phyloP scores from a whole-genome alignment of 1,284 basidiomycete species.

The Malassezia dermatis region DNA sequence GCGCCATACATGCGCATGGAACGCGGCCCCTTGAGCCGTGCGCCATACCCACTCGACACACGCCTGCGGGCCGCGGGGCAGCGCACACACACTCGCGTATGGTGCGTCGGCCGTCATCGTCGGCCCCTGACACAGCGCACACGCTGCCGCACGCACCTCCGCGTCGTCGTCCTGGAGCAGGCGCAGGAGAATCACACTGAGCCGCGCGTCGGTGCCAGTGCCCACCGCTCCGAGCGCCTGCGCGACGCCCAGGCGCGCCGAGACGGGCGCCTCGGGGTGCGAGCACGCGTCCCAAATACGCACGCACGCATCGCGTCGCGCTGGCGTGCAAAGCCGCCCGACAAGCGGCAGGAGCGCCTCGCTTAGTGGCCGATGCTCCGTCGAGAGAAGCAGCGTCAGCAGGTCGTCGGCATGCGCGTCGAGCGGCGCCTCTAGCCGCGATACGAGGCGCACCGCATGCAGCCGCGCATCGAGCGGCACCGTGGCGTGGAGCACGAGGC shows the following conservation, averaged over 20 bases:
- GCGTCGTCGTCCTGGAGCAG: slow-evolving; percentile 14
- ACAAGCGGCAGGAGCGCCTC: slow-evolving; percentile 27
- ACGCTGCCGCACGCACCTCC: slow-evolving; percentile 10
- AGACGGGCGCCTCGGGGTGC: not conserved
- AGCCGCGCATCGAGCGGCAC: slow-evolving; percentile 3
- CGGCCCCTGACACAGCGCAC: not conserved
- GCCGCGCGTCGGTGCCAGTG: too few relatives aligned
- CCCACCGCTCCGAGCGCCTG: not conserved
- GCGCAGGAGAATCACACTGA: not conserved
- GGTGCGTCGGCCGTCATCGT: not conserved
- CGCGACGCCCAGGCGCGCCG: slow-evolving; percentile 10
- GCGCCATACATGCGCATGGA: slow-evolving; percentile 1
- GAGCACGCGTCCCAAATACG: slow-evolving; percentile 7
- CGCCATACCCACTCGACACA: slow-evolving; percentile 10
- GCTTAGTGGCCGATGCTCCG: slow-evolving; percentile 21
- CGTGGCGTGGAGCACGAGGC: not conserved
- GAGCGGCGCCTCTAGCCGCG: not conserved
- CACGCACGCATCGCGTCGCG: not conserved
- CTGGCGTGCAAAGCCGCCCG: not conserved
- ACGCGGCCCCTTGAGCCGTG: not conserved
- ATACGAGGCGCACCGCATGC: not conserved
- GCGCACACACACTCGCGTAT: not conserved
- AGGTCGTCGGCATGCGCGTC: not conserved
- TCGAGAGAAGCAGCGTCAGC: slow-evolving; percentile 1
- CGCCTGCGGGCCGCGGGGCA: slow-evolving; percentile 1